Percentiles rank a stretch among this genome's conserved stretches.
phyloP scores from a whole-genome alignment of 371 early-diverging fungal species.

The Cokeromyces recurvatus region DNA sequence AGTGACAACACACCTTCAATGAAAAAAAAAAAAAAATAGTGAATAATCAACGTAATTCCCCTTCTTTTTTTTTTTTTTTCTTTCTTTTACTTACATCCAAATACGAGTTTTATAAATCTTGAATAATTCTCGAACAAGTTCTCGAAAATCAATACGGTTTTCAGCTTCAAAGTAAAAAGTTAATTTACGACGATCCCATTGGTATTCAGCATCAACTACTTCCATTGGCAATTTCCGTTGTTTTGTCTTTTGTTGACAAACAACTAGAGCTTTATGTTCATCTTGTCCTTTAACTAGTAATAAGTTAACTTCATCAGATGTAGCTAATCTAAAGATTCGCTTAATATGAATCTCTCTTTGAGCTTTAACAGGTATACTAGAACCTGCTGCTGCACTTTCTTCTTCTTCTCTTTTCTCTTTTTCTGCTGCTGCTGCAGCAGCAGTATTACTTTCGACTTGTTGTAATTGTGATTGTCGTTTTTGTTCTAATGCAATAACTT shows the following conservation, averaged over 20 bases:
- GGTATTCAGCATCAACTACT: conserved; percentile 95
- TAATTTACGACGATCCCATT: conserved; percentile 94
- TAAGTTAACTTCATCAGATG: conserved; percentile 72
- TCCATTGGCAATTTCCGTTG: conserved; percentile 90
- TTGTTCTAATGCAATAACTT: conserved; percentile 44
- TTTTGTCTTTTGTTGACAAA: conserved; percentile 86
- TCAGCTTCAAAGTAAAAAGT: conserved; percentile 92
- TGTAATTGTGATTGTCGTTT: conserved; percentile 14
- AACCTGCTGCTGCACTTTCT: too few relatives aligned
- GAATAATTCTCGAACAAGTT: conserved; percentile 95
- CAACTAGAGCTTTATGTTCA: conserved; percentile 81
- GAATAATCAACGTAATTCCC: too few relatives aligned
- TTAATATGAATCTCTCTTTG: conserved; percentile 83
- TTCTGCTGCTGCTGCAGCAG: conserved; percentile 29
- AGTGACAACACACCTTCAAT: conserved; percentile 10
- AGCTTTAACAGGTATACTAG: conserved; percentile 93
- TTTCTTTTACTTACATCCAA: conserved; percentile 76
- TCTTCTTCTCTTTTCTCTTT: background rate
- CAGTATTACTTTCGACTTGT: conserved; percentile 50
- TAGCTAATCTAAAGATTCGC: conserved; percentile 80
- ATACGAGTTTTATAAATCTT: conserved; percentile 98
- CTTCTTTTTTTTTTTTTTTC: too few relatives aligned
- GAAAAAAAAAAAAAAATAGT: conserved; percentile 22
- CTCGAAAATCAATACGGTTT: conserved; percentile 94
- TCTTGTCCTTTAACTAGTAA: conserved; percentile 79